Evolutionary conservation across 257 asterid genomes (phyloP), one percentile per base, ranked within the genome.

Genomic region (Lycium ferocissimum): DNA sequence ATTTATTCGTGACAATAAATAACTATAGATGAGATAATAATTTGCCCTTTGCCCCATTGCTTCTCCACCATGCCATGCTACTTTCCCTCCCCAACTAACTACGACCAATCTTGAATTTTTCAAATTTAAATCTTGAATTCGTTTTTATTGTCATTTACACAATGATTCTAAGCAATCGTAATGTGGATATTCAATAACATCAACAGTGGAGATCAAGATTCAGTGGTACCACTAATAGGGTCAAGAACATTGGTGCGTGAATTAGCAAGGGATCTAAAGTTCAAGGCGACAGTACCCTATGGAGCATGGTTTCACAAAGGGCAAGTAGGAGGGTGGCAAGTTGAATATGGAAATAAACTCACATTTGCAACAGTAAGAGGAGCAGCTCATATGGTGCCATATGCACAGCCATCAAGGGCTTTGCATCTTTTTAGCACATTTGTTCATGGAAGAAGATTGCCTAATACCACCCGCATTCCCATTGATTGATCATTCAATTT

Each of bases 171-270:
- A 26, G 54, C 37, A 43, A 9, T 47, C 3, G 8, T 45, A 18
- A 0, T 18, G 2, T 35, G 10, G 6, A 35, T 14, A 15, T 17
- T 5, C 33, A 22, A 1, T 12, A 22, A 18, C 22, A 18, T 22
- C n/a, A 7, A 76, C 84, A 95, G 99, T 82, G 99, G 99, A 22
- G 99, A 95, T 86, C 97, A 95, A 89, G 99, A 95, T 87, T 93
- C 99, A 0, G 94, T 94, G 66, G 91, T 94, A 37, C 99, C 99
- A 14, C 86, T 95, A 43, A 87, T 84, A 6, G 98, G 94, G 49
- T 90, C 94, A 37, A 90, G 98, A 54, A 85, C 85, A 37, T 81
- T 93, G 79, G 93, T 95, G 2, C 87, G 89, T 7, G 86, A 89
- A 54, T 87, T 94, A 61, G 99, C 99, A 0, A 85, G 87, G 8